phyloP scores from a whole-genome alignment of 1,284 basidiomycete species.

The Apiotrichum domesticum region DNA sequence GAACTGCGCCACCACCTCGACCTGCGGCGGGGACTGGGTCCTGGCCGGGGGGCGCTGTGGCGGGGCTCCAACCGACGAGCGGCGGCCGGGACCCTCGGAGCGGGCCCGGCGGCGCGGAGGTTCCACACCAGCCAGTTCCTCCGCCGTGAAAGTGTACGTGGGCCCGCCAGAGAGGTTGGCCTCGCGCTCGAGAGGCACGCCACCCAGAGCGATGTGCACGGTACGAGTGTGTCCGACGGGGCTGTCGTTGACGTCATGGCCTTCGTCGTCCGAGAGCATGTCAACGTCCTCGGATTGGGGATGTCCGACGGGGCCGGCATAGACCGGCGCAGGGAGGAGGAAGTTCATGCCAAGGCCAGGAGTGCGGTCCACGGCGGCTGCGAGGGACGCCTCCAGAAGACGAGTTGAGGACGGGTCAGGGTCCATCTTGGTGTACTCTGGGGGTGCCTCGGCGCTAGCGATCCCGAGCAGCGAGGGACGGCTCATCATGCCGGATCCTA shows the following conservation, averaged over 20 bases:
- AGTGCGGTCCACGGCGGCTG: conserved; percentile 10
- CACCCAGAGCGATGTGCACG: not conserved
- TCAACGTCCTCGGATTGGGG: not conserved
- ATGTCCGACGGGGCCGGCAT: not conserved
- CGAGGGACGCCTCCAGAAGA: conserved; percentile 30
- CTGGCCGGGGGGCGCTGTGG: not conserved
- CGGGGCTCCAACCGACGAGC: not conserved
- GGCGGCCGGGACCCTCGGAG: not conserved
- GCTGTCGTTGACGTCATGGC: not conserved
- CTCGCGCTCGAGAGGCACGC: not conserved
- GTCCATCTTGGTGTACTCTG: conserved; percentile 35
- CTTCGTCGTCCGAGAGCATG: not conserved
- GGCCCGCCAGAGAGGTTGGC: not conserved
- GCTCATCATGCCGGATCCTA: not conserved
- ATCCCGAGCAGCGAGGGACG: not conserved
- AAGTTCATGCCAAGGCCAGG: not conserved
- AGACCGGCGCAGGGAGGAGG: not conserved
- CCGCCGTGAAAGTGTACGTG: conserved; percentile 1
- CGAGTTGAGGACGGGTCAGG: conserved; percentile 35
- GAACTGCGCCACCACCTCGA: not conserved
- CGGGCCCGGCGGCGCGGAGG: not conserved
- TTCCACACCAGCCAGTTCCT: not conserved
- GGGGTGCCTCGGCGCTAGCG: conserved; percentile 24
- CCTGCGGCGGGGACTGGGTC: not conserved
- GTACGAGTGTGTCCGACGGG: not conserved